Conservation (phyloP, 208 protist genomes). For the Acanthamoeba lenticulata region DNA sequence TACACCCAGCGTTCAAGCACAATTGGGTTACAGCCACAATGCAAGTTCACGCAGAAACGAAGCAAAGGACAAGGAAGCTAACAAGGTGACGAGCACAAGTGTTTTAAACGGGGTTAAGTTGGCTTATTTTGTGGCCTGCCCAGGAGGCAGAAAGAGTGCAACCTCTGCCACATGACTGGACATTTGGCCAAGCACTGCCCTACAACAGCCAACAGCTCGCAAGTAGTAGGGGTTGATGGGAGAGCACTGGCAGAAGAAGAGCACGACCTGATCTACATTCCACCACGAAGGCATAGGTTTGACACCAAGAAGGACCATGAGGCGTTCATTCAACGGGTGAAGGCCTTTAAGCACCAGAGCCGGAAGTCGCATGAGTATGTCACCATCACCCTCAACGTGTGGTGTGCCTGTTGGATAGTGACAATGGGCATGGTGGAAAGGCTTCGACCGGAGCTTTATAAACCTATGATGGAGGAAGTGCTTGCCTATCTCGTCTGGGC, state of each 20-base stretch:
- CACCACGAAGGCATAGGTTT: neutral
- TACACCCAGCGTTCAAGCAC: too few species aligned
- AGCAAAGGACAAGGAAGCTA: too few species aligned
- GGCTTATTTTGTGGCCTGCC: too few species aligned
- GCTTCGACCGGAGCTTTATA: neutral
- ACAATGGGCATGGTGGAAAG: neutral
- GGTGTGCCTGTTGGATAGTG: neutral
- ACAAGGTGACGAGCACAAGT: too few species aligned
- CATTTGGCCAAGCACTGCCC: constrained; percentile 1
- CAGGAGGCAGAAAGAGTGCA: constrained; percentile 22
- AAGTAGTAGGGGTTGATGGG: neutral
- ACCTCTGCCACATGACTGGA: neutral
- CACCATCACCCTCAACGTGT: neutral
- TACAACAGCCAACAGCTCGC: neutral
- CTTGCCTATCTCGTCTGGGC: neutral
- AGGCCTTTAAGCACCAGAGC: neutral
- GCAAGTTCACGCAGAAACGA: too few species aligned
- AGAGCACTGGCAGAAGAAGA: neutral
- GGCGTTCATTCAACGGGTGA: neutral
- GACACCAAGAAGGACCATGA: neutral
- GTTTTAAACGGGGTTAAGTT: too few species aligned
- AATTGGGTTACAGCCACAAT: too few species aligned
- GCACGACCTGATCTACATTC: neutral
- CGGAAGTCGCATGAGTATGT: neutral
- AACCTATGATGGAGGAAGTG: constrained; percentile 16